Conservation (phyloP, 108 stramenopile species). For the Epithemia pelagica region DNA sequence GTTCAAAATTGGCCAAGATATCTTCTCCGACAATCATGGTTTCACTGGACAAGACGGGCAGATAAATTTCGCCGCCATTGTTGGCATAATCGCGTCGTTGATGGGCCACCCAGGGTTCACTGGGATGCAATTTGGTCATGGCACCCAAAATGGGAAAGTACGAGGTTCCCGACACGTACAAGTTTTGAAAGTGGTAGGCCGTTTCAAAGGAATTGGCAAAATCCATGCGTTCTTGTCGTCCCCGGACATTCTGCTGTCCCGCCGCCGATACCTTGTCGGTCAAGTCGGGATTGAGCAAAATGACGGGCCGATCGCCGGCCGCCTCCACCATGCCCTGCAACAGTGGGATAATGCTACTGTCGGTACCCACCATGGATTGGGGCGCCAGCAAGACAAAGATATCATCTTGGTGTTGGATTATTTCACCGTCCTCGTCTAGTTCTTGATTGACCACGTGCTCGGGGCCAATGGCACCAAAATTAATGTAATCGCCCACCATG, state of each 20-base stretch:
- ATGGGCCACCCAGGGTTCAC: slow-evolving; percentile 66
- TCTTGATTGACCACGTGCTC: slow-evolving; percentile 62
- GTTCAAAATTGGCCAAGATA: slow-evolving; percentile 53
- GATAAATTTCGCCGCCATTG: slow-evolving; percentile 63
- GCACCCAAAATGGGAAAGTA: slow-evolving; percentile 82
- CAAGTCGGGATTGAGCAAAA: slow-evolving; percentile 80
- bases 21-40: slow-evolving; percentile 52
- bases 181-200: slow-evolving; percentile 72
- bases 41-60: slow-evolving; percentile 63
- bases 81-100: slow-evolving; percentile 68
- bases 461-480: slow-evolving; percentile 70
- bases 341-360: slow-evolving; percentile 57
- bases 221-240: slow-evolving; percentile 63
- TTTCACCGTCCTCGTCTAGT: slow-evolving; percentile 21
- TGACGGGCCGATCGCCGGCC: slow-evolving; percentile 76
- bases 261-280: slow-evolving; percentile 63
- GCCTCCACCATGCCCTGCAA: slow-evolving; percentile 76
- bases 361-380: slow-evolving; percentile 74
- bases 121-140: slow-evolving; percentile 50
- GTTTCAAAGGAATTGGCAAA: slow-evolving; percentile 70
- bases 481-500: slow-evolving; percentile 73
- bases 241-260: slow-evolving; percentile 77
- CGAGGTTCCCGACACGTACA: slow-evolving; percentile 74
- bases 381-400: slow-evolving; percentile 77
- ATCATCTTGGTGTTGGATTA: slow-evolving; percentile 56